phyloP scores from a whole-genome alignment of 176 grass and related monocot species.

The Urochloa ruziziensis region DNA sequence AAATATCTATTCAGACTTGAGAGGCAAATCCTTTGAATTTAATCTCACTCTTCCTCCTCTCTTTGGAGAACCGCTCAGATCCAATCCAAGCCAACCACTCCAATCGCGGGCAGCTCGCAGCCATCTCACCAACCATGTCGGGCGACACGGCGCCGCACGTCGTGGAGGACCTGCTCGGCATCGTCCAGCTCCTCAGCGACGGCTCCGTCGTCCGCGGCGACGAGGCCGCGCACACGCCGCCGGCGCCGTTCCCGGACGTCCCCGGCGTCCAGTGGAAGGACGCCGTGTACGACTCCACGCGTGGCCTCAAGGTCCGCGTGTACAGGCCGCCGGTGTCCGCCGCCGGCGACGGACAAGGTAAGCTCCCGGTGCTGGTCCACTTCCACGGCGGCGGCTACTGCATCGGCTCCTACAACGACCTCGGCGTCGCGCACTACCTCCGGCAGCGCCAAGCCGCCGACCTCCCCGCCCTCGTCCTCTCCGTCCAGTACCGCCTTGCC shows the following conservation, averaged over 20 bases:
- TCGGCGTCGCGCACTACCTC: background rate
- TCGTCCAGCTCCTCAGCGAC: constrained; percentile 29
- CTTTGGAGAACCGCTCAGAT: background rate
- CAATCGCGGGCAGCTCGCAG: no score
- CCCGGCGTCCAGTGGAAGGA: background rate
- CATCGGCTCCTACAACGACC: background rate
- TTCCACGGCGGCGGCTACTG: constrained; percentile 13
- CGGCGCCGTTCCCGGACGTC: background rate
- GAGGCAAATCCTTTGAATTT: no score
- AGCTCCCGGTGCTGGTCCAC: background rate
- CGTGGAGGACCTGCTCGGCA: constrained; percentile 33
- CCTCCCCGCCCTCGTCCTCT: constrained; percentile 42
- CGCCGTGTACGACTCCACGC: background rate
- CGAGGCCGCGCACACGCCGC: background rate
- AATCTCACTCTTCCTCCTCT: no score
- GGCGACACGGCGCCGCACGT: constrained; percentile 17
- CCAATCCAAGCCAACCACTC: background rate
- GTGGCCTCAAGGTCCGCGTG: constrained; percentile 14
- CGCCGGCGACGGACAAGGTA: background rate
- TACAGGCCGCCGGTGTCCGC: constrained; percentile 17
- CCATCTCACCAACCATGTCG: background rate
- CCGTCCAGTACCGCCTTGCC: constrained; percentile 56
- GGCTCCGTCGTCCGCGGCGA: constrained; percentile 36
- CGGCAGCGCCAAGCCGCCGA: constrained; percentile 23
- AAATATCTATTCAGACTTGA: no score